phyloP scores from a whole-genome alignment of 768 basidiomycete genomes.

The Galerina marginata region DNA sequence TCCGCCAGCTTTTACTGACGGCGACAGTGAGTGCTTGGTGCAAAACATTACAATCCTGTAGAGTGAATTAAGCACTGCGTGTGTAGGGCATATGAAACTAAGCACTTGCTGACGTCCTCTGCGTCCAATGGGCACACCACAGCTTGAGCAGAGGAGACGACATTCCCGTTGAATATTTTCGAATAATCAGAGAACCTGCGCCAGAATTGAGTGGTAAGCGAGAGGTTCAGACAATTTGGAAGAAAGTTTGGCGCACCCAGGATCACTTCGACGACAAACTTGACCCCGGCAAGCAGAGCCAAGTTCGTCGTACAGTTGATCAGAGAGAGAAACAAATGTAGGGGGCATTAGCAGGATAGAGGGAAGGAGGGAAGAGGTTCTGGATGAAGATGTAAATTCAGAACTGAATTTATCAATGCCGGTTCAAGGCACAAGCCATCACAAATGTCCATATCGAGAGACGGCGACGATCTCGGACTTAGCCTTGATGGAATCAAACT shows the following conservation, averaged over 20 bases:
- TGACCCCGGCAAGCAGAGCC: slow-evolving; percentile 50
- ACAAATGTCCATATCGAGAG: slow-evolving; percentile 9
- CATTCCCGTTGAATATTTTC: slow-evolving; percentile 80
- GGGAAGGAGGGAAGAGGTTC: too few species aligned
- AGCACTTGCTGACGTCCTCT: slow-evolving; percentile 81
- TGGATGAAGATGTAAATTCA: slow-evolving; percentile 1
- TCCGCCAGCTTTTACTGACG: slow-evolving; percentile 88
- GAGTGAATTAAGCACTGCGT: slow-evolving; percentile 4
- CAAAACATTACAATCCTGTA: slow-evolving; percentile 76
- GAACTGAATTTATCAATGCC: background rate
- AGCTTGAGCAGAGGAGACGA: slow-evolving; percentile 61
- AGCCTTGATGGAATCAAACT: background rate
- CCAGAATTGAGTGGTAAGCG: slow-evolving; percentile 3
- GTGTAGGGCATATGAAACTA: slow-evolving; percentile 9
- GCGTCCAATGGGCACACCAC: slow-evolving; percentile 80
- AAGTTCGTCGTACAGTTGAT: slow-evolving; percentile 50
- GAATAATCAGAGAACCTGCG: slow-evolving; percentile 52
- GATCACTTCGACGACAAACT: slow-evolving; percentile 48
- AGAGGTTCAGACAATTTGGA: background rate
- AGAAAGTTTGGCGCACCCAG: slow-evolving; percentile 35
- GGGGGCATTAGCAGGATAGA: slow-evolving; percentile 18
- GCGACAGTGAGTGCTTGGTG: slow-evolving; percentile 65
- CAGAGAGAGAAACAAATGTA: slow-evolving; percentile 29
- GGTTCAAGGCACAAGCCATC: slow-evolving; percentile 5
- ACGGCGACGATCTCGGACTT: slow-evolving; percentile 13